phyloP scores from a whole-genome alignment of 371 early-diverging fungal genomes.

The Parasitella parasitica region DNA sequence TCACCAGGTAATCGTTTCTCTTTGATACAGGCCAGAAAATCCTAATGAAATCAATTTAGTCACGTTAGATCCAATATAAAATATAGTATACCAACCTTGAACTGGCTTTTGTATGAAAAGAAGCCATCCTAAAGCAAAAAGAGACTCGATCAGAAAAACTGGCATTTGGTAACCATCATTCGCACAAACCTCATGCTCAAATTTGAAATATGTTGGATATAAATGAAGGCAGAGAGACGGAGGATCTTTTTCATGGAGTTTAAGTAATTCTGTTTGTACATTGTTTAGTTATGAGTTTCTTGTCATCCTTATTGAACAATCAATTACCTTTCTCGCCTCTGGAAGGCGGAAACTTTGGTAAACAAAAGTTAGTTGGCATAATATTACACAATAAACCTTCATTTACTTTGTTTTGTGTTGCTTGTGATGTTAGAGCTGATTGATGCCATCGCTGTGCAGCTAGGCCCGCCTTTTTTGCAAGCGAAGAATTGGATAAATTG shows the following conservation, averaged over 20 bases:
- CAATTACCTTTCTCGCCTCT: conserved; percentile 20
- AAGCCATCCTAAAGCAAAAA: conserved; percentile 50
- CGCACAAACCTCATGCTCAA: conserved; percentile 57
- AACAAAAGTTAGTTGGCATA: background rate
- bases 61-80: background rate
- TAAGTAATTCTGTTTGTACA: conserved; percentile 34
- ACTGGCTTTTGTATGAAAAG: conserved; percentile 64
- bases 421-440: background rate
- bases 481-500: conserved; percentile 11
- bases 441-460: conserved; percentile 14
- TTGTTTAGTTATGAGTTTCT: background rate
- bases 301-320: background rate
- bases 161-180: background rate
- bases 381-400: background rate
- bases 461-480: background rate
- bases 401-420: conserved; percentile 8
- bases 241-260: conserved; percentile 44
- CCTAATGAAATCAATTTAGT: conserved; percentile 30
- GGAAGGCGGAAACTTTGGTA: conserved; percentile 11
- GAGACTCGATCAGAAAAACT: background rate
- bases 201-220: conserved; percentile 65
- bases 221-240: conserved; percentile 58
- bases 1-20: conserved; percentile 57
- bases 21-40: conserved; percentile 56
- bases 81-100: conserved; percentile 39